A percentile compares a stretch with the other conserved stretches of the same genome.
Evolutionary conservation across 1,284 basidiomycete genomes (phyloP).

Genomic region (Ceratobasidium sp.): DNA sequence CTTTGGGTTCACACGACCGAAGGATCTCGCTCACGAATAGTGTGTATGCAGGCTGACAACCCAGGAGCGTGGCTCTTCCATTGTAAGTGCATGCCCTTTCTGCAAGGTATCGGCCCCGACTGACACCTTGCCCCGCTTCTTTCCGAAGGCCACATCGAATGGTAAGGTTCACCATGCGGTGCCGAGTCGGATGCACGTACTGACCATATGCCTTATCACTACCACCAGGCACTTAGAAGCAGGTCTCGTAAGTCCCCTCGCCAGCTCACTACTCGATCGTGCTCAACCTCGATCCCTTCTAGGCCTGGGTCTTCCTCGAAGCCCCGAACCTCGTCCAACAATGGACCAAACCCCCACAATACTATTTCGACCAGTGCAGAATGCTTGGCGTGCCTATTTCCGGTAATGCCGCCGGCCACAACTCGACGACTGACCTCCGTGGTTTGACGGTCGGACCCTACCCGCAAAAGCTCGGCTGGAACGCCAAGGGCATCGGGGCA

Average conservation of each 20-base stretch:
- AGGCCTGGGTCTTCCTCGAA: conserved; percentile 77
- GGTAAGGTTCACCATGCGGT: conserved; percentile 52
- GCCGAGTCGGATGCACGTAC: neutral
- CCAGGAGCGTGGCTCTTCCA: conserved; percentile 88
- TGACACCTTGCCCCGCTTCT: neutral
- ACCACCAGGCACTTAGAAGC: conserved; percentile 34
- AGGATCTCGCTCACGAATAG: neutral
- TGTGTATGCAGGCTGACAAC: conserved; percentile 69
- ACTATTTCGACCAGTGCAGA: conserved; percentile 77
- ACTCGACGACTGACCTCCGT: conserved; percentile 69
- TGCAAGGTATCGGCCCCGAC: neutral
- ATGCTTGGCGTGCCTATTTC: conserved; percentile 68
- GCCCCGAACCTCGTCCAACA: conserved; percentile 75
- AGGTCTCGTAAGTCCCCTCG: conserved; percentile 23
- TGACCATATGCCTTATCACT: neutral
- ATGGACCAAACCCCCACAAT: conserved; percentile 60
- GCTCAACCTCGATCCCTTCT: neutral
- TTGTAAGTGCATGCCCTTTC: conserved; percentile 58
- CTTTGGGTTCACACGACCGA: conserved; percentile 1
- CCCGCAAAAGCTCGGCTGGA: conserved; percentile 82
- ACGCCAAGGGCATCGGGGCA: conserved; percentile 81
- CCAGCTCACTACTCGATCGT: neutral
- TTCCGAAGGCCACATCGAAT: conserved; percentile 55
- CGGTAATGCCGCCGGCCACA: conserved; percentile 84
- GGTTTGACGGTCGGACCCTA: conserved; percentile 76